Base-by-base conservation (phyloP, 306 rosid genomes). In the Betula pendula region DNA sequence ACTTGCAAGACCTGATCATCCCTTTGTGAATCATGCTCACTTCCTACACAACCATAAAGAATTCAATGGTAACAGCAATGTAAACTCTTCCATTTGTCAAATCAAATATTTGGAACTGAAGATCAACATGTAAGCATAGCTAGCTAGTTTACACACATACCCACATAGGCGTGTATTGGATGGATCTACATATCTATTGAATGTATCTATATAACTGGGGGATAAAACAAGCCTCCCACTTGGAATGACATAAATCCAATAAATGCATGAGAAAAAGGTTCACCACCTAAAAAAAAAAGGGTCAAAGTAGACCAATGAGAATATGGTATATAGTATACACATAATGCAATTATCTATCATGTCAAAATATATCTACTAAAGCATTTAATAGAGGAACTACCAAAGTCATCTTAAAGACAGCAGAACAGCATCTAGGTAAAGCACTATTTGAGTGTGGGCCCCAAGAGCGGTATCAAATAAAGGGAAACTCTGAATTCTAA, bases 1-100 rank as follows among this genome's bases (percentile, higher is more conserved):
- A 92, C 96, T 82, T 79, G 84, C 83, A 82, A 55, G 78, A 82
- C 58, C 6, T 68, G 75, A 53, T 74, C 85, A 71, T 81, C 83
- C 65, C 50, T 68, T 35, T 55, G 74, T 59, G 82, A 74, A 62
- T 73, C 59, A 49, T 71, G 78, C 49, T 20, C 40, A 66, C 72
- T 38, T 82, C 89, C 97, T 92, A 71, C 84, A 77, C 76, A 55
- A 56, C 66, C 70, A 75, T 3, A 33, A 65, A 75, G 78, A 42
- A 72, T 71, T 67, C 72, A 74, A 76, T 50, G 56, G 25, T 51
- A 53, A 56, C 49, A 58, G 10, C 74, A 68, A 75, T 11, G n/a
- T 6, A 49, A 27, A 56, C 58, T 55, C 60, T 14, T 44, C 70
- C 68, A 76, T 74, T 29, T 29, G 60, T 31, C 22, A 27, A 62